These are phyloP conservation scores for Leucaena leucocephala DNA, from an alignment of 306 rosid species.

Conservation along the genomic window DNA sequence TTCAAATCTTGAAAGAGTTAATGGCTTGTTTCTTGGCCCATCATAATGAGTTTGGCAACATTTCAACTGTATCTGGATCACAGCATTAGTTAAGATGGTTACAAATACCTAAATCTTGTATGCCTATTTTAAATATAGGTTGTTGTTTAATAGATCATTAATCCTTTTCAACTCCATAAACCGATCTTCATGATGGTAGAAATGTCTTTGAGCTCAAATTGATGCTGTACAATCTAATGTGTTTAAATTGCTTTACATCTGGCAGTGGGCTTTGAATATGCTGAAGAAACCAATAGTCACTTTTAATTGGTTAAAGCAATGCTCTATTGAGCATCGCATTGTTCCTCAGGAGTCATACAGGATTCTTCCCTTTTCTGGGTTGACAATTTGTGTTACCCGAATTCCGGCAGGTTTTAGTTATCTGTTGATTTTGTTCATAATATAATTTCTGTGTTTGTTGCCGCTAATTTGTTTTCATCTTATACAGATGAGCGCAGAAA, in stretches of 20 bases:
- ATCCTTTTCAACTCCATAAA: slow-evolving; percentile 17
- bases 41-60: slow-evolving; percentile 16
- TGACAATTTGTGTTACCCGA: slow-evolving; percentile 83
- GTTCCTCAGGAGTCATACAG: slow-evolving; percentile 89
- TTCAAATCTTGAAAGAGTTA: slow-evolving; percentile 21
- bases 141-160: slow-evolving; percentile 24
- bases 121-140: slow-evolving; percentile 25
- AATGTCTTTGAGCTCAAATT: slow-evolving; percentile 15
- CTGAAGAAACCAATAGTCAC: slow-evolving; percentile 95
- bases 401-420: slow-evolving; percentile 73
- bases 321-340: slow-evolving; percentile 89
- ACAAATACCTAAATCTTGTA: slow-evolving; percentile 18
- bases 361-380: slow-evolving; percentile 89
- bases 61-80: slow-evolving; percentile 24
- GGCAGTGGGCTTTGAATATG: slow-evolving; percentile 90
- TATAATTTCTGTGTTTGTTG: slow-evolving; percentile 27
- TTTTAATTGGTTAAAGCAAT: slow-evolving; percentile 79
- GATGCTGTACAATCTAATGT: slow-evolving; percentile 36
- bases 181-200: slow-evolving; percentile 19
- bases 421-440: slow-evolving; percentile 40
- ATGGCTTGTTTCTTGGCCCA: slow-evolving; percentile 7
- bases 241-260: slow-evolving; percentile 30
- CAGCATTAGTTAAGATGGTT: neutral
- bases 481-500: slow-evolving; percentile 78
- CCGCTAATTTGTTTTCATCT: slow-evolving; percentile 42